Percentiles rank a stretch among this genome's conserved stretches.
Evolutionary conservation across 2,329 filamentous ascomycete species (phyloP).

Genomic region (Ascochyta lentis): DNA sequence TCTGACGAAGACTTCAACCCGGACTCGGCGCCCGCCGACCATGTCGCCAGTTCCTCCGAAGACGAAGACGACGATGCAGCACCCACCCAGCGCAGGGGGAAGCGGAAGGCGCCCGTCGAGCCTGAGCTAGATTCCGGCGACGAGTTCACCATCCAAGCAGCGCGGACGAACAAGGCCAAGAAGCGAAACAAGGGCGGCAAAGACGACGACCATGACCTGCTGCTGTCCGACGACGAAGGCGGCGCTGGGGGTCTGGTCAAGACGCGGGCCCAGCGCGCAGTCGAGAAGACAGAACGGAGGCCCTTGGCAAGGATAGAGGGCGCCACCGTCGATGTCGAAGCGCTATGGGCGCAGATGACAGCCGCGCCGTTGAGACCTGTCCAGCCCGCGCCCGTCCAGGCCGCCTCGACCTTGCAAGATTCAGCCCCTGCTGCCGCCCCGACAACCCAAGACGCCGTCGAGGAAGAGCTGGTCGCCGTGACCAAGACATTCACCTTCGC

Average conservation of each 20-base stretch:
- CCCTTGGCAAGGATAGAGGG: conserved; percentile 61
- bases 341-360: conserved; percentile 72
- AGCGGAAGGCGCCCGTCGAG: conserved; percentile 42
- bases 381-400: conserved; percentile 19
- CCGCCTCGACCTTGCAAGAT: conserved; percentile 5
- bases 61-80: conserved; percentile 41
- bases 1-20: conserved; percentile 79
- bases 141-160: conserved; percentile 70
- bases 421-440: conserved; percentile 18
- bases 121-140: conserved; percentile 66
- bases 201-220: conserved; percentile 27
- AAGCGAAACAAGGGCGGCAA: conserved; percentile 42
- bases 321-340: conserved; percentile 74
- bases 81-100: conserved; percentile 31
- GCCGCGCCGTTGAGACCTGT: conserved; percentile 51
- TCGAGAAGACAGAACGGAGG: conserved; percentile 67
- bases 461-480: conserved; percentile 62
- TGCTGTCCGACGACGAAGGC: conserved; percentile 53
- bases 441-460: conserved; percentile 25
- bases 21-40: conserved; percentile 60
- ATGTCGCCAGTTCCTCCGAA: conserved; percentile 59
- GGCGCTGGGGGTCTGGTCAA: conserved; percentile 69
- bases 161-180: conserved; percentile 59
- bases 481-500: conserved; percentile 78
- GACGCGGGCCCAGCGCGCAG: conserved; percentile 73